Evolutionary conservation across 225 moss, liverwort and hornwort genomes (phyloP).

Genomic region (Marchantia polymorpha): DNA sequence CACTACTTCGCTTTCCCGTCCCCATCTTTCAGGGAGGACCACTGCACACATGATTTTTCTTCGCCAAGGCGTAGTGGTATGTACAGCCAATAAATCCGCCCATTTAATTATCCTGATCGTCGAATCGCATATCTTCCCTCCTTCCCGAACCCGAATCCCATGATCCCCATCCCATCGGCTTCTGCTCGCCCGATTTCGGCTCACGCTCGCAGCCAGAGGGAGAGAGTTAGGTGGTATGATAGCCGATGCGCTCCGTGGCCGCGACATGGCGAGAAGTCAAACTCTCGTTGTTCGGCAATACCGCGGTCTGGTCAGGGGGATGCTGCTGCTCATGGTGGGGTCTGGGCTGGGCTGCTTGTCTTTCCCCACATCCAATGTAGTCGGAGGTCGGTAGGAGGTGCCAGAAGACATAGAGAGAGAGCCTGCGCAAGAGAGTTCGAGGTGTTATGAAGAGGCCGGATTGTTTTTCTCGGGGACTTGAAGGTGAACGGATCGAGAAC

Average conservation of each 20-base stretch:
- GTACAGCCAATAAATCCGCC: background rate
- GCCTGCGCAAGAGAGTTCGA: background rate
- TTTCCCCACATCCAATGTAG: background rate
- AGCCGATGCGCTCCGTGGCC: background rate
- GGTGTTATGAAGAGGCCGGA: background rate
- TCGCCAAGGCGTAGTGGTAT: background rate
- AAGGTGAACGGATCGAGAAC: background rate
- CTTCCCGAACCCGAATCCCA: background rate
- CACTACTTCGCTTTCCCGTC: background rate
- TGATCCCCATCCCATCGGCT: background rate
- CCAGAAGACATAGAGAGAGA: background rate
- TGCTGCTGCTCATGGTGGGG: background rate
- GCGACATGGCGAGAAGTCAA: background rate
- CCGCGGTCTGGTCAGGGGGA: background rate
- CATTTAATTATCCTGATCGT: background rate
- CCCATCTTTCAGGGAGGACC: slow-evolving; percentile 1
- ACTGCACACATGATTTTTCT: slow-evolving; percentile 10
- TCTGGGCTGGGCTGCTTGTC: background rate
- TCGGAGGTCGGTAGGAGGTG: background rate
- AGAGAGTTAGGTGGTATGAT: background rate
- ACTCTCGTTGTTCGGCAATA: background rate
- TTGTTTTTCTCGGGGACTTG: background rate
- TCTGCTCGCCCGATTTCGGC: background rate
- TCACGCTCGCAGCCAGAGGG: background rate
- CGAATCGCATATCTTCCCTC: slow-evolving; percentile 7